Conservation (phyloP, 1,284 basidiomycete genomes). For the Sanghuangporus weigelae region DNA sequence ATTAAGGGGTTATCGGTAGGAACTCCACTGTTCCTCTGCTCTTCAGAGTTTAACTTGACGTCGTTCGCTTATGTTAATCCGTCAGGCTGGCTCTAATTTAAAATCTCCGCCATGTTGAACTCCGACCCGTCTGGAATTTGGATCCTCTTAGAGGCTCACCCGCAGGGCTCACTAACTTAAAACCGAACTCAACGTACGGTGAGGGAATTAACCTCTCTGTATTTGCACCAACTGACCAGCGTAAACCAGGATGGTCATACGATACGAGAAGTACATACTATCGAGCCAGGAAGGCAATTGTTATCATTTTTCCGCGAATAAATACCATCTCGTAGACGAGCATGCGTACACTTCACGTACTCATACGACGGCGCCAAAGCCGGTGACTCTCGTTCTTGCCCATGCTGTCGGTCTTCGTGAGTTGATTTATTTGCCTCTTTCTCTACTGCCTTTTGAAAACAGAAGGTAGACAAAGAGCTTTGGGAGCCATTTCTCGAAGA, state of each 20-base stretch:
- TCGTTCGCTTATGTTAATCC: no score
- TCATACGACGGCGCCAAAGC: background rate
- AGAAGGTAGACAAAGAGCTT: conserved; percentile 15
- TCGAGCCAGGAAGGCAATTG: background rate
- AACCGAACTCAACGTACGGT: no score
- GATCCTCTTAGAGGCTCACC: no score
- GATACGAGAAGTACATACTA: background rate
- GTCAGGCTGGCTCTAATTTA: no score
- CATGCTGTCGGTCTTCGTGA: conserved; percentile 7
- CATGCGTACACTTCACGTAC: background rate
- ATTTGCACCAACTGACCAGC: no score
- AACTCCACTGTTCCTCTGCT: no score
- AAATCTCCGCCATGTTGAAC: no score
- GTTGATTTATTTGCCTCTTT: background rate
- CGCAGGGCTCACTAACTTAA: no score
- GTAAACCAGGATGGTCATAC: background rate
- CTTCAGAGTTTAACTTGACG: no score
- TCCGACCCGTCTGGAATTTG: no score
- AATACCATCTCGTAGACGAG: background rate
- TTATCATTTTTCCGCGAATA: background rate
- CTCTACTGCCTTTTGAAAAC: background rate
- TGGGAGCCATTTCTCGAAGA: conserved; percentile 20
- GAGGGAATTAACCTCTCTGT: no score
- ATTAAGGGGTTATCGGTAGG: no score
- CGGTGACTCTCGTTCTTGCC: conserved; percentile 5